Percentiles rank a stretch among this genome's conserved stretches.
Evolutionary conservation across 129 eudicot genomes (phyloP).

Genomic region (Kitagawia praeruptora): DNA sequence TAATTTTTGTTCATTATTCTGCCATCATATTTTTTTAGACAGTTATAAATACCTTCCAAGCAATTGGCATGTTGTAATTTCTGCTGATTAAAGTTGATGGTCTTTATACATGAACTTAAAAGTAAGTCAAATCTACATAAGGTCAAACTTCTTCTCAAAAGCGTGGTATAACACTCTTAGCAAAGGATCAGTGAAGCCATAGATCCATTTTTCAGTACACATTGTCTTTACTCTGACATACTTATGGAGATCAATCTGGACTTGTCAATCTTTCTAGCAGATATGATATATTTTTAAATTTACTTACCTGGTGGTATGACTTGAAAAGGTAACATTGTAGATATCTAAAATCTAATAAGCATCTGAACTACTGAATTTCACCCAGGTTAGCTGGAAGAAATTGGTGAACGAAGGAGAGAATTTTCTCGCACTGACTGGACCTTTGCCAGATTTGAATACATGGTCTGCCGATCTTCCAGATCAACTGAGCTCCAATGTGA

Average conservation of each 20-base stretch:
- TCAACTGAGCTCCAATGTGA: conserved; percentile 36
- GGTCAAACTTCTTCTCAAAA: background rate
- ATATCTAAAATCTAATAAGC: background rate
- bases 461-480: conserved; percentile 75
- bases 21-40: background rate
- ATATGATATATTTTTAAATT: background rate
- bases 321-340: background rate
- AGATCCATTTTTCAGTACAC: background rate
- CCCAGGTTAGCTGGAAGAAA: conserved; percentile 74
- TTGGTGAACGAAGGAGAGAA: conserved; percentile 58
- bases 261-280: background rate
- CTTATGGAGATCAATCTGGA: background rate
- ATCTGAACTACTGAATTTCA: conserved; percentile 9
- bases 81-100: background rate
- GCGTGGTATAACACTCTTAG: background rate
- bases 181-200: background rate
- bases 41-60: background rate
- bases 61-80: background rate
- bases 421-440: conserved; percentile 75
- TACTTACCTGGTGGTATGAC: background rate
- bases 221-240: background rate
- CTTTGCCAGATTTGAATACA: conserved; percentile 52
- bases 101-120: background rate
- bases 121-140: background rate
- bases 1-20: background rate